Evolutionary conservation across 805 yeast species (phyloP), one percentile per base, ranked within the genome.

Genomic region (Barnettozyma wickerhamii): DNA sequence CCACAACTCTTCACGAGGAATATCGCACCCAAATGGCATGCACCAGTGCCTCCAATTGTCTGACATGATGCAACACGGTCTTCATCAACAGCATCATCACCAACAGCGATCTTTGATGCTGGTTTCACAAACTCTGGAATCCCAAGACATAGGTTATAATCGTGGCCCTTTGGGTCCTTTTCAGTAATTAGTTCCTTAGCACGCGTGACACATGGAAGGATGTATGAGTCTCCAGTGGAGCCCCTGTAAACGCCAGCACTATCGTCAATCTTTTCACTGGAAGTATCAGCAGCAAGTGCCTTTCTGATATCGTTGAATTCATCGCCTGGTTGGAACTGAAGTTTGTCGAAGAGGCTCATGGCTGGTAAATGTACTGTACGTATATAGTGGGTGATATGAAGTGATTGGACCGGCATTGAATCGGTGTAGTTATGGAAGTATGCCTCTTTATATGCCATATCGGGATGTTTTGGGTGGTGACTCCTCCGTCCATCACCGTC

Each of bases 41-140:
- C 95, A 31, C 95, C 95, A 12, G 95, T 86, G 45, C 95, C 95
- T 17, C 90, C 81, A 35, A 87, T 68, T 18, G 90, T 75, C 66
- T 86, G 95, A 47, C 81, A 77, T 23, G 86, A 79, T 30, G 79
- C 73, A 23, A 77, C 58, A 44, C 77, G 61, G 19, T 63, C 51
- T 44, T 74, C 26, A 19, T 10, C 15, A 4, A 35, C 32, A 19
- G 26, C 32, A 19, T 6, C 32, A 19, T 15, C 31, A 19, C 14
- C 38, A 28, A 29, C 31, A 9, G 30, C 38, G 19, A 28, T 30
- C 12, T 17, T 10, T 7, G 32, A 14, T 17, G 32, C 32, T 14
- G 32, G 32, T 15, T 30, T 30, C 4, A 30, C 4, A 15, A 30
- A 30, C 4, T 30, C 32, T 7, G 32, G 32, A 6, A 30, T 30